Conservation (phyloP, 2,329 filamentous ascomycete genomes). For the Ophiostoma himal-ulmi region DNA sequence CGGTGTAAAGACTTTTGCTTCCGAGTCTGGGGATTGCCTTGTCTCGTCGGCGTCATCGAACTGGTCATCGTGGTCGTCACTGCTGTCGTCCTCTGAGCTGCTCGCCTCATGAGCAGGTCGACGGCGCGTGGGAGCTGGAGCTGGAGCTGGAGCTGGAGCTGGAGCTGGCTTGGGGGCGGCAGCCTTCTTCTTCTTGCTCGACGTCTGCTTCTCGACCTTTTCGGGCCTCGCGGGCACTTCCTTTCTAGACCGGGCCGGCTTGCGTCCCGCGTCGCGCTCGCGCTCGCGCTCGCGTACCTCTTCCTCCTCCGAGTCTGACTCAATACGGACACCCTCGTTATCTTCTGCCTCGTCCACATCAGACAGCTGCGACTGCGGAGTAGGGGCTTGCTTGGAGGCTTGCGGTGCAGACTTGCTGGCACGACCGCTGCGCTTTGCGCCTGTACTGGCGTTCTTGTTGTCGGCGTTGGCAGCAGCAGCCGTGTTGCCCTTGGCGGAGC, state of each 20-base stretch:
- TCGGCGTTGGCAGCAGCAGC: neutral
- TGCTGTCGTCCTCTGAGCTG: neutral
- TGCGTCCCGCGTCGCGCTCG: neutral
- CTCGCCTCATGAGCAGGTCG: conserved; percentile 7
- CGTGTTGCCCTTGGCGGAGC: neutral
- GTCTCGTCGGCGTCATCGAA: conserved; percentile 10
- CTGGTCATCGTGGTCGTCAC: neutral
- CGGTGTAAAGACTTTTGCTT: conserved; percentile 7
- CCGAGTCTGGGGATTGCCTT: neutral
- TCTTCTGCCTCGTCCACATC: conserved; percentile 10
- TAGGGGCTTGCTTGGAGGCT: neutral
- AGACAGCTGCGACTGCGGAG: neutral
- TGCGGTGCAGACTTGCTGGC: conserved; percentile 4
- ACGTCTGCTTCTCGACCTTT: neutral
- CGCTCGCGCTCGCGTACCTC: neutral
- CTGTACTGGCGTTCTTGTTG: neutral
- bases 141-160: neutral
- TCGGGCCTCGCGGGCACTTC: neutral
- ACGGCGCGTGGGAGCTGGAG: neutral
- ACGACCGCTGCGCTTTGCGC: neutral
- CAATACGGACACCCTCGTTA: neutral
- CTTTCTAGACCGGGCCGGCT: neutral
- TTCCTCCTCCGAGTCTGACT: neutral
- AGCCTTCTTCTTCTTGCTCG: neutral
- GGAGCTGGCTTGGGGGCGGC: neutral